Conservation (phyloP, 2,329 filamentous ascomycete species). For the Apiospora sp. region DNA sequence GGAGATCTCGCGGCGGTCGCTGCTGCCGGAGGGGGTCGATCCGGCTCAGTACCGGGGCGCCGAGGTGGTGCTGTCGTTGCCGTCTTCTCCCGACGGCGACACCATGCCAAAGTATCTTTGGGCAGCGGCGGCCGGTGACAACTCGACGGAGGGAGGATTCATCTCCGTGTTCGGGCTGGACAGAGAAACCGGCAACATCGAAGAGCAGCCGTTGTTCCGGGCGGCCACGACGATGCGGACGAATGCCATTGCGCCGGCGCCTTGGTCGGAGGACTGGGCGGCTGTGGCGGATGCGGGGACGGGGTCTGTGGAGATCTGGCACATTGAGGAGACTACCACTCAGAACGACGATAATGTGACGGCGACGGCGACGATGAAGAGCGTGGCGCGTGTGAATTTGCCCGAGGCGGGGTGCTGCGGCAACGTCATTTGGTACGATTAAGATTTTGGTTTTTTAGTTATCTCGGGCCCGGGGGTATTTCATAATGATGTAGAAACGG, state of each 20-base stretch:
- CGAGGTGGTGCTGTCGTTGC: conserved; percentile 34
- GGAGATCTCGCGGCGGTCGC: conserved; percentile 26
- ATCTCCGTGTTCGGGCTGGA: conserved; percentile 32
- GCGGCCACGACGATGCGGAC: conserved; percentile 32
- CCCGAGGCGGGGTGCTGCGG: conserved; percentile 35
- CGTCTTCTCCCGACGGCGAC: neutral
- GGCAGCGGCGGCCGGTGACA: conserved; percentile 28
- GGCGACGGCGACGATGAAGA: conserved; percentile 16
- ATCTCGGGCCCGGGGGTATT: too few relatives aligned
- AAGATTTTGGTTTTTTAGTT: neutral
- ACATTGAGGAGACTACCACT: conserved; percentile 19
- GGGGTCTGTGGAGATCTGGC: conserved; percentile 36
- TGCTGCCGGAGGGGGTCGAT: conserved; percentile 30
- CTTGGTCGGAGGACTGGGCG: conserved; percentile 32
- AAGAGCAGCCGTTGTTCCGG: conserved; percentile 30
- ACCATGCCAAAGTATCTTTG: conserved; percentile 31
- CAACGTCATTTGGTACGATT: conserved; percentile 36
- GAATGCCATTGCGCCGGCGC: conserved; percentile 33
- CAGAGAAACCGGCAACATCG: conserved; percentile 26
- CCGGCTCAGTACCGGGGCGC: conserved; percentile 32
- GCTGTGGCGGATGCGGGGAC: conserved; percentile 31
- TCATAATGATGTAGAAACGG: too few relatives aligned
- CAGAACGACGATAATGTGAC: too few relatives aligned
- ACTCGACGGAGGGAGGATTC: conserved; percentile 28
- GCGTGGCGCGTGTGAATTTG: conserved; percentile 32